These are phyloP conservation scores for Didymella arachidicola DNA, from an alignment of 2,329 filamentous ascomycete genomes.

Conservation along the genomic window DNA sequence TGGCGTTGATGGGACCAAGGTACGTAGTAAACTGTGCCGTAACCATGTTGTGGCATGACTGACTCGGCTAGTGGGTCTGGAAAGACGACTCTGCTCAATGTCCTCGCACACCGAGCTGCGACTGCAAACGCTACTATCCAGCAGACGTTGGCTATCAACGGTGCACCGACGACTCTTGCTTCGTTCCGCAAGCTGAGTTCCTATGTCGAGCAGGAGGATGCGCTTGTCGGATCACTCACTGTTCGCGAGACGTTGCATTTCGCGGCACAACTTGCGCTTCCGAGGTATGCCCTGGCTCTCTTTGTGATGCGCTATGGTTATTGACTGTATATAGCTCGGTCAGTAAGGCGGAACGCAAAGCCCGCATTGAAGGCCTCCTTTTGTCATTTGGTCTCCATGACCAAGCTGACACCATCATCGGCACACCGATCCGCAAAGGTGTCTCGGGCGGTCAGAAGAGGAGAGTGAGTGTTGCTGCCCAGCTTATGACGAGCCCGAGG, in stretches of 20 bases:
- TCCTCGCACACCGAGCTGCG: constrained; percentile 70
- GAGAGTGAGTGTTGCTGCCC: constrained; percentile 78
- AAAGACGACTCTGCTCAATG: constrained; percentile 85
- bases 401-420: constrained; percentile 76
- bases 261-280: constrained; percentile 71
- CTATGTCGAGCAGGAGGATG: constrained; percentile 90
- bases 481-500: constrained; percentile 81
- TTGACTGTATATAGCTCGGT: constrained; percentile 52
- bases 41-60: background rate
- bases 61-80: constrained; percentile 62
- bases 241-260: constrained; percentile 82
- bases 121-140: constrained; percentile 62
- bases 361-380: constrained; percentile 71
- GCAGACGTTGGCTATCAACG: constrained; percentile 70
- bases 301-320: background rate
- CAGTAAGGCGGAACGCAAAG: constrained; percentile 64
- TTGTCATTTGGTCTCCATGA: constrained; percentile 74
- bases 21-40: constrained; percentile 37
- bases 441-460: constrained; percentile 87
- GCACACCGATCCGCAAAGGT: constrained; percentile 82
- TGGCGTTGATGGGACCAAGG: constrained; percentile 82
- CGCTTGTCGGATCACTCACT: constrained; percentile 80
- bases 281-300: constrained; percentile 37
- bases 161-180: constrained; percentile 59
- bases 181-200: constrained; percentile 71